A percentile compares a stretch with the other conserved stretches of the same genome.
Evolutionary conservation across 805 yeast genomes (phyloP).

Genomic region (Kluyveromyces aestuarii): DNA sequence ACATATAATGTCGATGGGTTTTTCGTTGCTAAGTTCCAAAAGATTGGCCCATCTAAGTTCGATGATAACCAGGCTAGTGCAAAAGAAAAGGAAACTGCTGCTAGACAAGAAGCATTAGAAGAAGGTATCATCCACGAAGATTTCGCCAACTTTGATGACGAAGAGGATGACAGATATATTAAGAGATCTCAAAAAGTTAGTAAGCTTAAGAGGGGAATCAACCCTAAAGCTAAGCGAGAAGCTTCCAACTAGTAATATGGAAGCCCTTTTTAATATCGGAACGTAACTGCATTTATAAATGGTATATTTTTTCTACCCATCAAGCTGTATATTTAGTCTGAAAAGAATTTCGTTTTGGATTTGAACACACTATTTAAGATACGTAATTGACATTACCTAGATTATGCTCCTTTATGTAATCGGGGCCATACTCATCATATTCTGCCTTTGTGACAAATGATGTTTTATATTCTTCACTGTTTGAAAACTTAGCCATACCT

Average conservation of each 20-base stretch:
- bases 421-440: conserved; percentile 83
- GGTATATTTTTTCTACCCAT: neutral
- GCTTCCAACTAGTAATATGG: neutral
- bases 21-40: conserved; percentile 93
- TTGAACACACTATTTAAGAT: conserved; percentile 5
- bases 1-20: conserved; percentile 98
- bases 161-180: conserved; percentile 66
- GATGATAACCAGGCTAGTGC: conserved; percentile 85
- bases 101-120: conserved; percentile 73
- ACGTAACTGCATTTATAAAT: neutral
- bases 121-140: conserved; percentile 81
- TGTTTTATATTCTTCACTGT: conserved; percentile 32
- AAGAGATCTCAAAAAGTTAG: conserved; percentile 56
- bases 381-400: conserved; percentile 47
- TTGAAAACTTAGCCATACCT: conserved; percentile 83
- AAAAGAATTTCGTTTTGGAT: neutral
- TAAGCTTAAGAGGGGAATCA: conserved; percentile 62
- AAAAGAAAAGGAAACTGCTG: conserved; percentile 69
- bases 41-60: conserved; percentile 77
- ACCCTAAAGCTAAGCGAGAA: conserved; percentile 38
- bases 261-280: neutral
- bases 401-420: conserved; percentile 78
- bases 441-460: conserved; percentile 57
- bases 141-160: conserved; percentile 72
- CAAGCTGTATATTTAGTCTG: neutral